These are phyloP conservation scores for Usnea hakonensis DNA, from an alignment of 495 filamentous ascomycete species.

Conservation along the genomic window DNA sequence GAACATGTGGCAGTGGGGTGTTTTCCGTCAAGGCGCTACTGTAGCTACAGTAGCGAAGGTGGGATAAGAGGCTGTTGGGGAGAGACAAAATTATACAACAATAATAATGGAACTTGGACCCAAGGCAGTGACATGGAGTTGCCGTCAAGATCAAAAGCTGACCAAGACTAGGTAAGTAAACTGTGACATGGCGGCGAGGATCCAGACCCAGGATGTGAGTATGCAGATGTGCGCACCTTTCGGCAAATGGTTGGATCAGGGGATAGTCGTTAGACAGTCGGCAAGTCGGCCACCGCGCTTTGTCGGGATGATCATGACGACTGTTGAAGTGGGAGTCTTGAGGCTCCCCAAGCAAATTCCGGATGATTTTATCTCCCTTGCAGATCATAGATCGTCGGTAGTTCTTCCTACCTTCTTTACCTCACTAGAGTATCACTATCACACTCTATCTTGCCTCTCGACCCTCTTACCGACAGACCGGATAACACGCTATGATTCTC, in stretches of 20 bases:
- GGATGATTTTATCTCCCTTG: constrained; percentile 9
- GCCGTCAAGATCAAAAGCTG: too few relatives aligned
- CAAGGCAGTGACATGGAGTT: too few relatives aligned
- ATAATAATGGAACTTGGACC: too few relatives aligned
- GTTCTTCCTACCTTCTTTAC: neutral
- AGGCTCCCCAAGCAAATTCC: constrained; percentile 4
- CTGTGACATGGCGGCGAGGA: too few relatives aligned
- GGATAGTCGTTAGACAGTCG: constrained; percentile 1
- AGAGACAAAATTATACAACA: too few relatives aligned
- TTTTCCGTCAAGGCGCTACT: constrained; percentile 7
- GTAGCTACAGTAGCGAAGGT: too few relatives aligned
- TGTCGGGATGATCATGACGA: constrained; percentile 5
- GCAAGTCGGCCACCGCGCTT: neutral
- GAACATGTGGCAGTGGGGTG: constrained; percentile 17
- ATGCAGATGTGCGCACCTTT: neutral
- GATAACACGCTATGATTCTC: neutral
- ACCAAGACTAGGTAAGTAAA: too few relatives aligned
- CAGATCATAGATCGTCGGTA: constrained; percentile 16
- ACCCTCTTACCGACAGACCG: neutral
- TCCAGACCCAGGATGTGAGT: neutral
- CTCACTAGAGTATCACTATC: constrained; percentile 1
- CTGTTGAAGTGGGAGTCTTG: neutral
- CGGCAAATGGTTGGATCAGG: constrained; percentile 4
- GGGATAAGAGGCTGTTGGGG: too few relatives aligned
- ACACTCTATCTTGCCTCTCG: neutral